Conservation (phyloP, 257 asterid species). For the Salvia miltiorrhiza region DNA sequence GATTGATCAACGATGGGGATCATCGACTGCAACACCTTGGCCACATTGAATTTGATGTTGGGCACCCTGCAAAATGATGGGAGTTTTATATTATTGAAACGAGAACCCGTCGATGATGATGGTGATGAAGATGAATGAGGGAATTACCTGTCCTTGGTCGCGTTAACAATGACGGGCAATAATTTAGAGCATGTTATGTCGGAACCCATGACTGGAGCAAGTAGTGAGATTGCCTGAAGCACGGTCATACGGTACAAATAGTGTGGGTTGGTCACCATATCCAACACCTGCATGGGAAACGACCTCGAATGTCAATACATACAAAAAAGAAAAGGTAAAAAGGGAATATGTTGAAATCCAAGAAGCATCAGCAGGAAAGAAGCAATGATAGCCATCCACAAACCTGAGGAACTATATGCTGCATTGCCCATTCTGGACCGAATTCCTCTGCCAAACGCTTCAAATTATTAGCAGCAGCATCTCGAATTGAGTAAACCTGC, state of each 20-base stretch:
- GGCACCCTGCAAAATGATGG: slow-evolving; percentile 67
- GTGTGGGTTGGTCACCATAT: slow-evolving; percentile 73
- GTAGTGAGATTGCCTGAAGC: slow-evolving; percentile 75
- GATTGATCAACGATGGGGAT: slow-evolving; percentile 79
- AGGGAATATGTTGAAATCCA: background rate
- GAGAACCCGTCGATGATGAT: background rate
- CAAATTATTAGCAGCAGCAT: slow-evolving; percentile 80
- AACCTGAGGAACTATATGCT: slow-evolving; percentile 90
- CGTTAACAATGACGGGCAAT: slow-evolving; percentile 70
- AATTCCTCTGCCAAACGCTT: slow-evolving; percentile 85
- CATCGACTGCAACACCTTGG: slow-evolving; percentile 86
- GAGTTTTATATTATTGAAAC: background rate
- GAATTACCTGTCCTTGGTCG: slow-evolving; percentile 72
- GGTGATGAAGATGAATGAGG: background rate
- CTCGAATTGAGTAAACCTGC: slow-evolving; percentile 81
- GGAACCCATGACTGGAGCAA: slow-evolving; percentile 93
- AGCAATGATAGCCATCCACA: slow-evolving; percentile 4
- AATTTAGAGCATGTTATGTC: slow-evolving; percentile 86
- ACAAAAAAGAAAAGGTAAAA: slow-evolving; percentile 27
- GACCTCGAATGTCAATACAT: background rate
- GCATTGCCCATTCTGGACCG: slow-evolving; percentile 96
- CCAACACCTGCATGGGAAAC: slow-evolving; percentile 55
- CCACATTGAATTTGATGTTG: slow-evolving; percentile 86
- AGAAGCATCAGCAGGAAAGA: background rate
- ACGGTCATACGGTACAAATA: slow-evolving; percentile 84